Conservation (phyloP, 2,329 filamentous ascomycete genomes). For the Chrysoporthe deuterocubensis region DNA sequence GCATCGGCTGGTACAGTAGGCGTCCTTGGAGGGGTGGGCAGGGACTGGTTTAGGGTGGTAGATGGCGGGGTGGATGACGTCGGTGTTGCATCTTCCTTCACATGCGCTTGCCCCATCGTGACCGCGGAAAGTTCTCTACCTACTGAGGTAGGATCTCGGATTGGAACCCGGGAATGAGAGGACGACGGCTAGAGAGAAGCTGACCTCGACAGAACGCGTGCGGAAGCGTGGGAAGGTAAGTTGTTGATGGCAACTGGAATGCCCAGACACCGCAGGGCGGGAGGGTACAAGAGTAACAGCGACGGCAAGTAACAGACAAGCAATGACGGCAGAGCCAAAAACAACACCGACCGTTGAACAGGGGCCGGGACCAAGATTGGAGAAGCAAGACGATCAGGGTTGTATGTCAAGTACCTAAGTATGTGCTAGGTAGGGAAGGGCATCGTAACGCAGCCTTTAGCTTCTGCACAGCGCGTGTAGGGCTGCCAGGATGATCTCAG, state of each 20-base stretch:
- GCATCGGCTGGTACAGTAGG: slow-evolving; percentile 7
- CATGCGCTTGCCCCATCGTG: slow-evolving; percentile 12
- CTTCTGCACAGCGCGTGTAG: neutral
- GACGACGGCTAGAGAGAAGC: neutral
- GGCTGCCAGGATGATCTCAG: neutral
- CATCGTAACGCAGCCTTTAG: neutral
- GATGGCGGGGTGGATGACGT: slow-evolving; percentile 26
- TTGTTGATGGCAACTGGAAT: too few relatives aligned
- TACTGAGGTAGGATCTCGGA: neutral
- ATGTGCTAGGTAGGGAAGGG: neutral
- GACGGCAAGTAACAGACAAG: neutral
- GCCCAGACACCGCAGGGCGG: neutral
- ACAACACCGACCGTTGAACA: neutral
- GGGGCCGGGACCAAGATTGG: neutral
- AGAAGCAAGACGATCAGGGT: neutral
- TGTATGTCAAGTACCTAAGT: neutral
- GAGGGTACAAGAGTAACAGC: neutral
- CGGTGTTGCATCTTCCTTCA: slow-evolving; percentile 4
- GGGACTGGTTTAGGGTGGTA: slow-evolving; percentile 4
- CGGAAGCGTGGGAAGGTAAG: neutral
- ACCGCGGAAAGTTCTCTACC: neutral
- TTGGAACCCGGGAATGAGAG: neutral
- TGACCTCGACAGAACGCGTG: neutral
- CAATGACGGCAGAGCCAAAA: neutral
- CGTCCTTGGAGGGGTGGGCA: slow-evolving; percentile 23